Evolutionary conservation across 2,329 filamentous ascomycete species (phyloP), one percentile per base, ranked within the genome.

Genomic region (Neospermospora avenae): DNA sequence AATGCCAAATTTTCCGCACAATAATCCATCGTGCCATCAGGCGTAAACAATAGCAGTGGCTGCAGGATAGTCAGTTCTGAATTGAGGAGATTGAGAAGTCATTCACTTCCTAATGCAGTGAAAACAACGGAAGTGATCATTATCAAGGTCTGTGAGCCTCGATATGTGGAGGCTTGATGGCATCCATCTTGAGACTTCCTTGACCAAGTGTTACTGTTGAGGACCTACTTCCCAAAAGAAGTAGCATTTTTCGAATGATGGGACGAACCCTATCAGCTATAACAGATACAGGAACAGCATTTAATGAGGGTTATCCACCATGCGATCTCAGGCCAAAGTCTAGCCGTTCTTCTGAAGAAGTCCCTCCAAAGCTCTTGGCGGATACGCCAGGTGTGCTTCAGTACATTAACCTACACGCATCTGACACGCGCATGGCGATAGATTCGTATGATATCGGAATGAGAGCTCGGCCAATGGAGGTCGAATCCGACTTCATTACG

Each of bases 81-180:
- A 39, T 20, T 18, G 6, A 18, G 31, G 13, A 42, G 18, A 35
- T n/a, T n/a, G n/a, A 41, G 28, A 28, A 25, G 13, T 22, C 1
- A 52, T 61, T 3, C 55, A 65, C 63, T 16, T 54, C 56, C 61
- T 41, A 65, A 52, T 24, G 51, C 49, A 4, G 61, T 62, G 25
- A 57, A 53, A n/a, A 63, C 35, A 8, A 58, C 51, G 18, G 59
- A 60, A 14, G 58, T 48, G 16, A 42, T 48, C 22, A 60, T 31
- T 56, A 59, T 46, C 11, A 35, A 34, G n/a, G 31, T 52, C 39
- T 62, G 60, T 18, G 42, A 22, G 7, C 58, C 58, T 11, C 52
- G 41, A 51, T 52, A 52, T 18, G 55, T 18, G 55, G 7, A 34
- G 42, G 3, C 39, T 28, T 49, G 28, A 20, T 31, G 7, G 34